Conservation (phyloP, 805 yeast species). For the Lachancea mirantina region DNA sequence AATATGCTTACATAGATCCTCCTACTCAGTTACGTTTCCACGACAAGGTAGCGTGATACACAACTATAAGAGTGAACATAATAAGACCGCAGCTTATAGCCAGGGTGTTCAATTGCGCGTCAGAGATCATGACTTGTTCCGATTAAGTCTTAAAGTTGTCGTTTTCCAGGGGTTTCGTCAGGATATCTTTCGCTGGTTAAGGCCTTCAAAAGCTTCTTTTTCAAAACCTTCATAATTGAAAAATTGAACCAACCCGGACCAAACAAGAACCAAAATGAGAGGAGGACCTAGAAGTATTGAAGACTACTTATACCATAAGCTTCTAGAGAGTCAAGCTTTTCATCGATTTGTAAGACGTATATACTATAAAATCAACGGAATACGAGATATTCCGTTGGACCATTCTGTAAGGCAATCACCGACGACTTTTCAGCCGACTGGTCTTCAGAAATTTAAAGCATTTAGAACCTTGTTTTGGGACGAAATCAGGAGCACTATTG, state of each 20-base stretch:
- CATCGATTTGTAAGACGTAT: conserved; percentile 55
- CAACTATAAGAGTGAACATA: conserved; percentile 61
- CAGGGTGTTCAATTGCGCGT: conserved; percentile 65
- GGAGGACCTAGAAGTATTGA: conserved; percentile 36
- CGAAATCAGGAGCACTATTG: conserved; percentile 50
- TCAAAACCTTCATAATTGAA: background rate
- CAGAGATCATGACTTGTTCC: conserved; percentile 67
- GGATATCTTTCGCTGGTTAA: background rate
- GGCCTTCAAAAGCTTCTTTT: background rate
- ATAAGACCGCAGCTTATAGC: conserved; percentile 69
- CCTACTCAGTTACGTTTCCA: too few relatives aligned
- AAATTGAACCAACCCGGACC: background rate
- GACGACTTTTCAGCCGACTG: conserved; percentile 36
- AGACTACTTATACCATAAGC: conserved; percentile 40
- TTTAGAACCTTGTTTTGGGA: conserved; percentile 51
- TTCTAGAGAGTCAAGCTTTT: conserved; percentile 53
- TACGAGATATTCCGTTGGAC: conserved; percentile 37
- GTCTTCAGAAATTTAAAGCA: conserved; percentile 52
- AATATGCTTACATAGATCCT: too few relatives aligned
- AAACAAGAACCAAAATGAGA: conserved; percentile 5
- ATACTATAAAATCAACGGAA: conserved; percentile 57
- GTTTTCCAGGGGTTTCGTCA: background rate
- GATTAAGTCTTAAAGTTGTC: too few relatives aligned
- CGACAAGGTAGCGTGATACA: conserved; percentile 61
- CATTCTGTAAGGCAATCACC: conserved; percentile 15